Percentiles rank a stretch among this genome's conserved stretches.
Evolutionary conservation across 257 asterid genomes (phyloP).

Genomic region (Solanum pinnatisectum): DNA sequence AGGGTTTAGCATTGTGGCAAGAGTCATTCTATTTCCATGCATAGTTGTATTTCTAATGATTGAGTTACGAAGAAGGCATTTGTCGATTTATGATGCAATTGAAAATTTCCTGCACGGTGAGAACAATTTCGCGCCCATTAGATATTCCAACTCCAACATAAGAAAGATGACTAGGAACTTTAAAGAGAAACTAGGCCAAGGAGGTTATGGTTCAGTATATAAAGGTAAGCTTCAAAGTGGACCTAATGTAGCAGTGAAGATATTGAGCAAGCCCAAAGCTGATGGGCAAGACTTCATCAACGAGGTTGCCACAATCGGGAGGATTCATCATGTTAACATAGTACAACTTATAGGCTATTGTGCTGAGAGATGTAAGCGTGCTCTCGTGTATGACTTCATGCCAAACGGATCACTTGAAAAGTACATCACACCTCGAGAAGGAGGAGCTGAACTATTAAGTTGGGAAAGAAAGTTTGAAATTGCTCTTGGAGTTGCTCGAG

Average conservation of each 20-base stretch:
- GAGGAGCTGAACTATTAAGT: background rate
- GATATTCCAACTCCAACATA: constrained; percentile 8
- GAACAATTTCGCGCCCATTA: constrained; percentile 2
- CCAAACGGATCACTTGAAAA: constrained; percentile 4
- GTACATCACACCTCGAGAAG: background rate
- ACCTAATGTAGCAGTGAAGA: constrained; percentile 2
- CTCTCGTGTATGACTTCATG: background rate
- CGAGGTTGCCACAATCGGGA: constrained; percentile 5
- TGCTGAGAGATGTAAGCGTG: background rate
- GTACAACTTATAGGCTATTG: constrained; percentile 8
- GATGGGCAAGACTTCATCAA: constrained; percentile 6
- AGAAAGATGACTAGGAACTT: constrained; percentile 7
- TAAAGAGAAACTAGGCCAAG: constrained; percentile 2
- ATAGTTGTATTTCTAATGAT: background rate
- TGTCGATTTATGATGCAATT: background rate
- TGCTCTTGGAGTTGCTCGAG: constrained; percentile 9
- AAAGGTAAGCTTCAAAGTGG: constrained; percentile 6
- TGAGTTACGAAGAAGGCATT: background rate
- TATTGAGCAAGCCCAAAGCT: background rate
- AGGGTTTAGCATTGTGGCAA: background rate
- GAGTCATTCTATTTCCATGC: background rate
- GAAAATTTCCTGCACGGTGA: constrained; percentile 1
- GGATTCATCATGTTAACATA: background rate
- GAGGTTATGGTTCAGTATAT: constrained; percentile 3
- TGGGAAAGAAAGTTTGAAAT: constrained; percentile 4